A percentile compares a stretch with the other conserved stretches of the same genome.
These are phyloP conservation scores for Dactylis glomerata DNA, from an alignment of 176 grass and related monocot species.

Conservation along the genomic window DNA sequence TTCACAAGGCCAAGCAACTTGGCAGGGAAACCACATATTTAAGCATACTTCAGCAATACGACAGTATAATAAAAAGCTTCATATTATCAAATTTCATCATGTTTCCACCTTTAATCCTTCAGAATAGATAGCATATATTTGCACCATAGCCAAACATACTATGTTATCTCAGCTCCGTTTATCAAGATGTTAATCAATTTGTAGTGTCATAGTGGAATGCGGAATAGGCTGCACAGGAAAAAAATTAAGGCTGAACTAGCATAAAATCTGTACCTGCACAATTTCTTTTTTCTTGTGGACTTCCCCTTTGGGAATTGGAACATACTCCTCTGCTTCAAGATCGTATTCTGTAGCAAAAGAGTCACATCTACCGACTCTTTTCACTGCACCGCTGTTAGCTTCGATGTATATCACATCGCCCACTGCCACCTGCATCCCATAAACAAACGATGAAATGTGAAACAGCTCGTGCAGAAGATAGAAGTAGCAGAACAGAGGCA, in stretches of 20 bases:
- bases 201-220: not conserved
- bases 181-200: not conserved
- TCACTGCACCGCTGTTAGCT: constrained; percentile 95
- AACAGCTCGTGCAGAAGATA: not conserved
- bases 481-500: constrained; percentile 18
- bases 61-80: not conserved
- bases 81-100: not conserved
- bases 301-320: constrained; percentile 96
- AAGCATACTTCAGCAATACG: not conserved
- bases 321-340: constrained; percentile 99
- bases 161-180: not conserved
- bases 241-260: not conserved
- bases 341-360: constrained; percentile 97
- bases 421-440: constrained; percentile 59
- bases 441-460: constrained; percentile 26
- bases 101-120: not conserved
- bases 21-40: not conserved
- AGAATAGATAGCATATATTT: not conserved
- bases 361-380: constrained; percentile 99
- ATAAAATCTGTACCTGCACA: constrained; percentile 66
- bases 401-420: constrained; percentile 99
- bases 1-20: not conserved
- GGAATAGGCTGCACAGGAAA: not conserved
- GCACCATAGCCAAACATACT: not conserved
- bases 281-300: constrained; percentile 99